A percentile compares a stretch with the other conserved stretches of the same genome.
phyloP scores from a whole-genome alignment of 1,284 basidiomycete genomes.

The Moesziomyces sp. region DNA sequence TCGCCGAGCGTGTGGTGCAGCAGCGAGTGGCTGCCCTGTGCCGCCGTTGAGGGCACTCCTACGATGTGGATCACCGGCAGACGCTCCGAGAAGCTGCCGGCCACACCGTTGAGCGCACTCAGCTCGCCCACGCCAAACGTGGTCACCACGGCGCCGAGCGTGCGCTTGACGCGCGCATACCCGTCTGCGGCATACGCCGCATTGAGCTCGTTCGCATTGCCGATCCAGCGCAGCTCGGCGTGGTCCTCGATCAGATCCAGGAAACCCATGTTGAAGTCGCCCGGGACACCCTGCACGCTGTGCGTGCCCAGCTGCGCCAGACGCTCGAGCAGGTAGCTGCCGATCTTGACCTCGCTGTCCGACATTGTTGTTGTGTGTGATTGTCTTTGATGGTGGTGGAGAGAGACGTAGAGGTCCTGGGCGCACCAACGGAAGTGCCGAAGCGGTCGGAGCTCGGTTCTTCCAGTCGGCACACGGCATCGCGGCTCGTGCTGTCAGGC shows the following conservation, averaged over 20 bases:
- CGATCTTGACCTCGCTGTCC: conserved; percentile 48
- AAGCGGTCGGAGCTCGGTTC: too few species aligned
- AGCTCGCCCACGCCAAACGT: conserved; percentile 89
- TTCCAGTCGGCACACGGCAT: too few species aligned
- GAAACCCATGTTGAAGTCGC: conserved; percentile 84
- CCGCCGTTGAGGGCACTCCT: conserved; percentile 81
- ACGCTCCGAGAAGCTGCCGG: conserved; percentile 77
- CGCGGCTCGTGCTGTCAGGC: too few species aligned
- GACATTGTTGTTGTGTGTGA: conserved; percentile 21
- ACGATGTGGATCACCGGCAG: conserved; percentile 92
- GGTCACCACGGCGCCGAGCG: conserved; percentile 57
- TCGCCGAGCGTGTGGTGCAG: conserved; percentile 69
- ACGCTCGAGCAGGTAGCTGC: conserved; percentile 62
- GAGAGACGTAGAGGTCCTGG: not conserved
- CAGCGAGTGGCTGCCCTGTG: conserved; percentile 72
- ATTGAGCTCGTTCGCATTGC: conserved; percentile 74
- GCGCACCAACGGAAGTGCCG: not conserved
- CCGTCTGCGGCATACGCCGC: conserved; percentile 89
- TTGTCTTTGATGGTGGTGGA: not conserved
- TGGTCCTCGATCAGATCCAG: conserved; percentile 86
- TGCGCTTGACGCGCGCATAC: conserved; percentile 76
- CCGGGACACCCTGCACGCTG: conserved; percentile 87
- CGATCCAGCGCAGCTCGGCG: conserved; percentile 81
- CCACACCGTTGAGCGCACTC: conserved; percentile 72
- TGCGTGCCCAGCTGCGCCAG: conserved; percentile 66